Percentiles rank a stretch among this genome's conserved stretches.
Evolutionary conservation across 2,329 filamentous ascomycete species (phyloP).

Genomic region (Cryphonectria naterciae): DNA sequence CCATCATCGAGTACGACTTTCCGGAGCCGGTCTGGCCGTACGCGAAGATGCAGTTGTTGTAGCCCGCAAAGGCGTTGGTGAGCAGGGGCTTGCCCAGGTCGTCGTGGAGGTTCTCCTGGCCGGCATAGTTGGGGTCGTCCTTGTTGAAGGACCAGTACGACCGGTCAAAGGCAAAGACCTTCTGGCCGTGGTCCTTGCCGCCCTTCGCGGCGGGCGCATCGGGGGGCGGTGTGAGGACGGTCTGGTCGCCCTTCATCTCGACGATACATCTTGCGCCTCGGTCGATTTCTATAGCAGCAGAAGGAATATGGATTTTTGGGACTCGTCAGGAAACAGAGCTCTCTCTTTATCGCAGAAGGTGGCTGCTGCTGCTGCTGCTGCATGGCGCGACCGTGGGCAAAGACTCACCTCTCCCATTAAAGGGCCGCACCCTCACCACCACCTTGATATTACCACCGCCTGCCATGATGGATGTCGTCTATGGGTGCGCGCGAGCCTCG

Average conservation of each 20-base stretch:
- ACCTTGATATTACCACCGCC: constrained; percentile 98
- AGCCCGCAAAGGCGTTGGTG: constrained; percentile 97
- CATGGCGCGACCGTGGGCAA: background rate
- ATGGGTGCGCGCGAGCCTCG: constrained; percentile 24
- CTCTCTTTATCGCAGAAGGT: background rate
- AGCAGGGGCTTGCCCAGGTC: constrained; percentile 88
- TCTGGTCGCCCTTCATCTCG: constrained; percentile 93
- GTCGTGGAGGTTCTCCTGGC: constrained; percentile 84
- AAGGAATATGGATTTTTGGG: background rate
- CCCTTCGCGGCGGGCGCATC: constrained; percentile 66
- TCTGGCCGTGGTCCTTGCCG: constrained; percentile 71
- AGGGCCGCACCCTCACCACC: constrained; percentile 93
- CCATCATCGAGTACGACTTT: constrained; percentile 99
- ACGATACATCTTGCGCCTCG: constrained; percentile 95
- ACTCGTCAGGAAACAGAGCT: constrained; percentile 13
- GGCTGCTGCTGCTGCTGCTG: background rate
- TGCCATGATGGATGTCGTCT: constrained; percentile 55
- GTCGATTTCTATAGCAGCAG: constrained; percentile 71
- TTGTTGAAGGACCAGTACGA: constrained; percentile 98
- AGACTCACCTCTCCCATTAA: constrained; percentile 84
- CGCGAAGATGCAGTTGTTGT: constrained; percentile 99
- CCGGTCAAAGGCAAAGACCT: constrained; percentile 92
- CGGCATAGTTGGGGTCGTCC: constrained; percentile 79
- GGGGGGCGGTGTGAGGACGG: constrained; percentile 76
- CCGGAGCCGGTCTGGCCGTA: constrained; percentile 98